Evolutionary conservation across 768 basidiomycete genomes (phyloP).

Genomic region (Termitomyces sp.): DNA sequence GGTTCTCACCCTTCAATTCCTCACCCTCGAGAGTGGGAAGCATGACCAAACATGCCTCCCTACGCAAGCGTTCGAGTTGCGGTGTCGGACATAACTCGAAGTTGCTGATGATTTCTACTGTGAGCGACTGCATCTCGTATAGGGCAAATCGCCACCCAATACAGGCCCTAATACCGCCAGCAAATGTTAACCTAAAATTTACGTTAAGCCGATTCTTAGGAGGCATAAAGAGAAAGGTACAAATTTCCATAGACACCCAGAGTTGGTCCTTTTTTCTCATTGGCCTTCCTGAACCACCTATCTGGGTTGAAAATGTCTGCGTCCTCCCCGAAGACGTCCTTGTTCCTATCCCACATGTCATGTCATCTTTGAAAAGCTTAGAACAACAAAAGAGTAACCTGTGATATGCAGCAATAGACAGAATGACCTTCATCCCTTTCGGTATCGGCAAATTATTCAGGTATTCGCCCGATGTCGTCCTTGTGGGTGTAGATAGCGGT

Average conservation of each 20-base stretch:
- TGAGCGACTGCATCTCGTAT: slow-evolving; percentile 54
- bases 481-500: slow-evolving; percentile 54
- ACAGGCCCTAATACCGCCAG: slow-evolving; percentile 44
- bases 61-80: slow-evolving; percentile 35
- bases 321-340: slow-evolving; percentile 54
- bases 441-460: slow-evolving; percentile 44
- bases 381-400: slow-evolving; percentile 30
- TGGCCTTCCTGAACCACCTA: slow-evolving; percentile 44
- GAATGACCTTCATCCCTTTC: slow-evolving; percentile 47
- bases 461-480: slow-evolving; percentile 39
- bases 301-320: slow-evolving; percentile 53
- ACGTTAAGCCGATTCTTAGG: neutral
- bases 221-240: slow-evolving; percentile 26
- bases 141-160: slow-evolving; percentile 53
- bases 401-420: slow-evolving; percentile 55
- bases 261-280: slow-evolving; percentile 35
- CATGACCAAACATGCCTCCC: slow-evolving; percentile 47
- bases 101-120: slow-evolving; percentile 56
- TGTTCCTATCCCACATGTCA: slow-evolving; percentile 29
- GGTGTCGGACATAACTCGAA: slow-evolving; percentile 50
- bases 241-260: slow-evolving; percentile 46
- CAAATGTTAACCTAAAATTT: slow-evolving; percentile 39
- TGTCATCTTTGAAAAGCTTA: neutral
- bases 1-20: slow-evolving; percentile 39
- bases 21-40: slow-evolving; percentile 45